Evolutionary conservation across 108 stramenopile genomes (phyloP).

Genomic region (Cyclotella kingstonii): DNA sequence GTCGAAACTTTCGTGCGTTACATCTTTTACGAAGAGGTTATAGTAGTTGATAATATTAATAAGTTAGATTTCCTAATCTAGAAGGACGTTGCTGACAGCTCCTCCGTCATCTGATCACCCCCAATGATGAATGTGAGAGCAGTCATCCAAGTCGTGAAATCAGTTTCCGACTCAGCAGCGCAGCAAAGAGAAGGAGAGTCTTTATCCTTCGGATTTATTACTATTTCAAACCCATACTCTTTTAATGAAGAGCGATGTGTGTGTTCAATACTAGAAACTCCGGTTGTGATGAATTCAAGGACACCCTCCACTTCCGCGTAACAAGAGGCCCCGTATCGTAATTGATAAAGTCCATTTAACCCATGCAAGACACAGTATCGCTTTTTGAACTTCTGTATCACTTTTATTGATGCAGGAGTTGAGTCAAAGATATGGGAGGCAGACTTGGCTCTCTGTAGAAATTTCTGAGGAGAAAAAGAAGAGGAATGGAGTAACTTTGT

Average conservation of each 20-base stretch:
- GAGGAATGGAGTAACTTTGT: too few relatives aligned
- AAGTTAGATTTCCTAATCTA: too few relatives aligned
- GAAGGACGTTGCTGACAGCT: too few relatives aligned
- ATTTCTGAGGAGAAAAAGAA: slow-evolving; percentile 19
- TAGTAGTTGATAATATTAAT: too few relatives aligned
- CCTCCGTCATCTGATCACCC: too few relatives aligned
- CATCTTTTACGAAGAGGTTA: too few relatives aligned
- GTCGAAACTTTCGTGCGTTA: too few relatives aligned
- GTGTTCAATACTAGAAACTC: slow-evolving; percentile 36
- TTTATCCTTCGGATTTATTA: slow-evolving; percentile 20
- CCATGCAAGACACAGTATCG: slow-evolving; percentile 40
- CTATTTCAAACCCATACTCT: slow-evolving; percentile 42
- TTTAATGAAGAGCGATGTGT: slow-evolving; percentile 24
- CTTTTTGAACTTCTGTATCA: slow-evolving; percentile 10
- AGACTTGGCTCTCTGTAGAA: slow-evolving; percentile 17
- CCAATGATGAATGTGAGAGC: slow-evolving; percentile 29
- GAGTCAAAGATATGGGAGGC: background rate
- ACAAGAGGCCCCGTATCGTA: slow-evolving; percentile 31
- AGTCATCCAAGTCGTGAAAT: slow-evolving; percentile 41
- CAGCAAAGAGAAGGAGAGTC: slow-evolving; percentile 40
- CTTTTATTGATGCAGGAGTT: background rate
- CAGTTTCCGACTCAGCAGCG: slow-evolving; percentile 35
- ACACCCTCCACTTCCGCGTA: slow-evolving; percentile 21
- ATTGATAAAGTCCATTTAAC: slow-evolving; percentile 37
- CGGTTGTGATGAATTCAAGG: slow-evolving; percentile 39